A percentile compares a stretch with the other conserved stretches of the same genome.
Conservation (phyloP, 345 rosid genomes). For the Erysimum cheiranthoides region DNA sequence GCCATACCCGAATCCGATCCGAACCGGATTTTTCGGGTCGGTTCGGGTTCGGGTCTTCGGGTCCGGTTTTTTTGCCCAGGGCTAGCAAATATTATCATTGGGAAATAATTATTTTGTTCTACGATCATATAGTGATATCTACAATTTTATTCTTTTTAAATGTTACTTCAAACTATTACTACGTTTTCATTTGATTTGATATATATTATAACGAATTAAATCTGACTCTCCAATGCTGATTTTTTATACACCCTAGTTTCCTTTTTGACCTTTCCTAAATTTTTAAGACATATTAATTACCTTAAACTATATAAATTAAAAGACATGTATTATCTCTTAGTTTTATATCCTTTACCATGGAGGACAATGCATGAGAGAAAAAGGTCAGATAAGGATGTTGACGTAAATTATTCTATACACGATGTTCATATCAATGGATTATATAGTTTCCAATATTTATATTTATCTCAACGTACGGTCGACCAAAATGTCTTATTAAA, state of each 20-base stretch:
- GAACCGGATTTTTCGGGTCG: too few relatives aligned
- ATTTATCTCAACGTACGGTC: conserved; percentile 3
- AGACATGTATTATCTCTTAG: not conserved
- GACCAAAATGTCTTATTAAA: not conserved
- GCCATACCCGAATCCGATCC: too few relatives aligned
- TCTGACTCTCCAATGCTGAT: not conserved
- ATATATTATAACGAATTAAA: not conserved
- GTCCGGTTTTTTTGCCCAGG: too few relatives aligned
- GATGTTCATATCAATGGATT: not conserved
- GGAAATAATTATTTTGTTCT: not conserved
- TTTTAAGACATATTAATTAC: not conserved
- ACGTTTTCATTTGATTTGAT: not conserved
- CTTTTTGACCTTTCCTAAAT: not conserved
- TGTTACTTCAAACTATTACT: not conserved
- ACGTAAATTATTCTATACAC: not conserved
- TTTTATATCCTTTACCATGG: not conserved
- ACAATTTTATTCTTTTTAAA: not conserved
- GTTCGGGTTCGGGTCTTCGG: too few relatives aligned
- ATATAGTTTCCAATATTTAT: not conserved
- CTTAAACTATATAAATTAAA: not conserved
- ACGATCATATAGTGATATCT: not conserved
- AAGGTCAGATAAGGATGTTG: not conserved
- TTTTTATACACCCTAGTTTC: not conserved
- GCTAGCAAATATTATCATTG: not conserved
- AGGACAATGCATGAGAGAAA: conserved; percentile 1